Conservation (phyloP, 139 green algal species). For the Picochlorum sp. region DNA sequence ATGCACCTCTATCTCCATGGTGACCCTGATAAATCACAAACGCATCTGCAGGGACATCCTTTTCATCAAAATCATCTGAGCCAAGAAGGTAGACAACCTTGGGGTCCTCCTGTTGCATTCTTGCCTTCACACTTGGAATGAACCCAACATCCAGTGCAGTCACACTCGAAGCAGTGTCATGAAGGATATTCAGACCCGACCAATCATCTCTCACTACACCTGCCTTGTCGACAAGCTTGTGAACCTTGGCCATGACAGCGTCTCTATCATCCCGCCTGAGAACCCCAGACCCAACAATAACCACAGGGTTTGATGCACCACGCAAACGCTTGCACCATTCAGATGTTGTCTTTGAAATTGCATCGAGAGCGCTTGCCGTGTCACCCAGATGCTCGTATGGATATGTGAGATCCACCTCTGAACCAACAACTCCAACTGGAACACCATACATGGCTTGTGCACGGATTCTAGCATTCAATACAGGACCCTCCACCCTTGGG, state of each 20-base stretch:
- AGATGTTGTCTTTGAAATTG: slow-evolving; percentile 38
- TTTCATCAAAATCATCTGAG: slow-evolving; percentile 73
- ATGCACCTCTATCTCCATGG: slow-evolving; percentile 87
- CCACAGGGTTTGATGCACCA: slow-evolving; percentile 58
- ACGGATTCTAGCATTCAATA: slow-evolving; percentile 88
- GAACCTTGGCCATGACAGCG: slow-evolving; percentile 56
- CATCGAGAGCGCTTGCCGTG: slow-evolving; percentile 49
- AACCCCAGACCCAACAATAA: slow-evolving; percentile 87
- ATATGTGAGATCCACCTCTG: slow-evolving; percentile 89
- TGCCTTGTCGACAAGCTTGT: slow-evolving; percentile 39
- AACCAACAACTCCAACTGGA: slow-evolving; percentile 16
- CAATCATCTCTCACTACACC: slow-evolving; percentile 78
- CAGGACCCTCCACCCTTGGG: slow-evolving; percentile 82
- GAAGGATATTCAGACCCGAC: slow-evolving; percentile 96
- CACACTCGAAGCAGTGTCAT: slow-evolving; percentile 78
- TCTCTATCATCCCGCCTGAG: slow-evolving; percentile 66
- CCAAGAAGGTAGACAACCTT: slow-evolving; percentile 92
- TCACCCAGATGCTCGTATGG: slow-evolving; percentile 75
- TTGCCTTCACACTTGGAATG: slow-evolving; percentile 47
- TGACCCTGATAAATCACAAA: slow-evolving; percentile 96
- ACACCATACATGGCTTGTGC: slow-evolving; percentile 53
- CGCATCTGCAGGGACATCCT: slow-evolving; percentile 67
- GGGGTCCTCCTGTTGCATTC: slow-evolving; percentile 14
- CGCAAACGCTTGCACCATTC: slow-evolving; percentile 63
- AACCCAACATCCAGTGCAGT: slow-evolving; percentile 94